Percentiles rank a stretch among this genome's conserved stretches.
Conservation (phyloP, 2,329 filamentous ascomycete species). For the Fonsecaea nubica region DNA sequence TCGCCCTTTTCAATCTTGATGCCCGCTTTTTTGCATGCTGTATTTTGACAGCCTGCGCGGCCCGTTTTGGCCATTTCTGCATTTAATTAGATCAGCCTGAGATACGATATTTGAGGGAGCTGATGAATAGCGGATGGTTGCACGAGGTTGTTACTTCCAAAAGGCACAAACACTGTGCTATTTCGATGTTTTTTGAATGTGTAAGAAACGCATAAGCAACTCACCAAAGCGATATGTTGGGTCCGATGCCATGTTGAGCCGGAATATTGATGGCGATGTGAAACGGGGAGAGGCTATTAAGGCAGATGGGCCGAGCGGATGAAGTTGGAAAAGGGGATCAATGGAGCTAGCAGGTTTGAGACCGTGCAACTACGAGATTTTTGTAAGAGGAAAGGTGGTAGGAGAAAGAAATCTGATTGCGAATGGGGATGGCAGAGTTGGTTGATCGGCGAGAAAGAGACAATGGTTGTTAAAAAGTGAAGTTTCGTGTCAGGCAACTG, state of each 20-base stretch:
- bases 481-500: neutral
- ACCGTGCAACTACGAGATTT: neutral
- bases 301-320: neutral
- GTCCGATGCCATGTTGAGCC: conserved; percentile 24
- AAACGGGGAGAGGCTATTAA: neutral
- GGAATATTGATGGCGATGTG: neutral
- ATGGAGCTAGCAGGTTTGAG: neutral
- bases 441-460: neutral
- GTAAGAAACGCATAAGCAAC: neutral
- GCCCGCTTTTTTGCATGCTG: conserved; percentile 71
- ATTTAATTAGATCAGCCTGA: neutral
- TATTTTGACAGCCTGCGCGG: conserved; percentile 76
- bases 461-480: neutral
- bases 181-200: neutral
- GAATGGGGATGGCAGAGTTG: neutral
- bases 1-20: conserved; percentile 80
- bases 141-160: neutral
- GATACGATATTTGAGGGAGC: neutral
- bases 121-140: neutral
- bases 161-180: neutral
- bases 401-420: neutral
- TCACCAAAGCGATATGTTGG: conserved; percentile 34
- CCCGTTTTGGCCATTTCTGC: conserved; percentile 73
- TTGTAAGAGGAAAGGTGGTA: neutral
- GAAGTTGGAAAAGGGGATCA: neutral